These are phyloP conservation scores for Lolium multiflorum DNA, from an alignment of 176 grass and related monocot genomes.

Conservation along the genomic window DNA sequence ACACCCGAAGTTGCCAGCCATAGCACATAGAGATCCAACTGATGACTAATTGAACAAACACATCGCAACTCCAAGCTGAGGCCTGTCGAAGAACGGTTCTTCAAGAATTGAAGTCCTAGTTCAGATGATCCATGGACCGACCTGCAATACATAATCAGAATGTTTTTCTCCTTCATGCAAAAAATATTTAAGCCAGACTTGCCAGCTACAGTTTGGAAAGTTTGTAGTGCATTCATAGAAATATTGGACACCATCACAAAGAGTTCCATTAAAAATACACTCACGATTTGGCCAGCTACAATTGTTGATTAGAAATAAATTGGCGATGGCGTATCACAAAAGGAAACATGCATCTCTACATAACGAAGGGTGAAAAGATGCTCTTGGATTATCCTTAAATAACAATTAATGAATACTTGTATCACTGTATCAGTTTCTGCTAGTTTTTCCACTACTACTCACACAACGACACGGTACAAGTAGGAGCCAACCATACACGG, in stretches of 20 bases:
- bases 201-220: not conserved
- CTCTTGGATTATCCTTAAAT: slow-evolving; percentile 1
- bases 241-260: not conserved
- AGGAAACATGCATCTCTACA: not conserved
- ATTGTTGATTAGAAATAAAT: not conserved
- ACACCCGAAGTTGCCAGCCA: slow-evolving; percentile 23
- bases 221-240: slow-evolving; percentile 7
- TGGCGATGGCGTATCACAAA: not conserved
- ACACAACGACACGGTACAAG: not conserved
- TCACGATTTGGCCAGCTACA: not conserved
- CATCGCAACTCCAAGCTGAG: not conserved
- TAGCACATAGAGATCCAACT: not conserved
- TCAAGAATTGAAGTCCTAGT: slow-evolving; percentile 9
- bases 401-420: not conserved
- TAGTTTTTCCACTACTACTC: not conserved
- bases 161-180: not conserved
- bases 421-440: not conserved
- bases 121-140: not conserved
- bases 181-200: not conserved
- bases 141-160: slow-evolving; percentile 34
- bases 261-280: not conserved
- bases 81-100: slow-evolving; percentile 14
- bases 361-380: slow-evolving; percentile 1
- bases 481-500: not conserved
- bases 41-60: not conserved